Conservation (phyloP, 1,139 yeast species). For the Debaryomyces subglobosus region DNA sequence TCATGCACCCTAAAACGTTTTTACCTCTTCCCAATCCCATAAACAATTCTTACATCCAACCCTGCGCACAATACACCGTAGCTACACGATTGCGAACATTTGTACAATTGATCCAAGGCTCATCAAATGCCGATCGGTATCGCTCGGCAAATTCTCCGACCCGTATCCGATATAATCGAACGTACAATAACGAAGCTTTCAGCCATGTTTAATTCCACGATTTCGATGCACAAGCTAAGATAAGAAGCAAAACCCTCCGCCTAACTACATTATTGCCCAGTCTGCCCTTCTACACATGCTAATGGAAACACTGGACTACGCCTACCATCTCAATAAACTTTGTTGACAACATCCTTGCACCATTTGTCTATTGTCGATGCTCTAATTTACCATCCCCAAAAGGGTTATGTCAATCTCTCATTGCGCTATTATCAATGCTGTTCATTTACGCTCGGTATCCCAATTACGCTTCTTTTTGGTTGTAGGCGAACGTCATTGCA, state of each 20-base stretch:
- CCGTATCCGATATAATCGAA: not conserved
- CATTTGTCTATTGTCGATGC: not conserved
- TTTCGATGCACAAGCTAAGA: not conserved
- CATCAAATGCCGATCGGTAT: not conserved
- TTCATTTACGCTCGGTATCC: not conserved
- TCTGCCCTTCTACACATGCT: too few species aligned
- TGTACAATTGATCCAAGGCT: not conserved
- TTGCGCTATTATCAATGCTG: not conserved
- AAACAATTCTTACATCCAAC: not conserved
- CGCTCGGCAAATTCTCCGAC: not conserved
- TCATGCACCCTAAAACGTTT: not conserved
- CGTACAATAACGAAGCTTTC: not conserved
- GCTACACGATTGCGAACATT: not conserved
- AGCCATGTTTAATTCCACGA: not conserved
- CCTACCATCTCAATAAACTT: not conserved
- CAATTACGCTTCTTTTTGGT: not conserved
- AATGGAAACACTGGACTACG: too few species aligned
- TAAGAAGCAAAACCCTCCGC: not conserved
- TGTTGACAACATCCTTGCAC: not conserved
- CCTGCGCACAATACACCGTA: not conserved
- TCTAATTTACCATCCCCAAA: not conserved
- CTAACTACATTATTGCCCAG: not conserved
- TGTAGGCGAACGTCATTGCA: not conserved
- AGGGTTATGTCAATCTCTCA: not conserved
- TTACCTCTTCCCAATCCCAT: not conserved